These are phyloP conservation scores for Fusarium sp. DNA, from an alignment of 2,329 filamentous ascomycete genomes.

Conservation along the genomic window DNA sequence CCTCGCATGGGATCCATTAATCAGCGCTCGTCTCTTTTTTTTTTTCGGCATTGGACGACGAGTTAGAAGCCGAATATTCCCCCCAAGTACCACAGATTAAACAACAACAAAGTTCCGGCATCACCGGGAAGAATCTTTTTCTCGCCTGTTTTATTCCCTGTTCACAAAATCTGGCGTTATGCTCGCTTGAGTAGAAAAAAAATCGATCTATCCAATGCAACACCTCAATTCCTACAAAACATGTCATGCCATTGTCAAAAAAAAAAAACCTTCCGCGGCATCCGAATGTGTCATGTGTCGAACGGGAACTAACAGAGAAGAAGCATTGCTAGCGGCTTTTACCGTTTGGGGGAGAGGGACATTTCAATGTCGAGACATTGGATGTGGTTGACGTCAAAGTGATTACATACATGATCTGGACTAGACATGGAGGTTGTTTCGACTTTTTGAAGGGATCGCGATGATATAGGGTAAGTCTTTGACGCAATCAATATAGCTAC, in stretches of 20 bases:
- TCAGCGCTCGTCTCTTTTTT: not conserved
- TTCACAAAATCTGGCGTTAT: not conserved
- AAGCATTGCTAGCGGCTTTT: not conserved
- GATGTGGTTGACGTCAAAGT: conserved; percentile 37
- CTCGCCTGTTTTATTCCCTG: not conserved
- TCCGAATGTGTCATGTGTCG: conserved; percentile 26
- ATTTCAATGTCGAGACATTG: not conserved
- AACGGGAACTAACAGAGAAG: not conserved
- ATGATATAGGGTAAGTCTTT: not conserved
- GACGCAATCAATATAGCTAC: not conserved
- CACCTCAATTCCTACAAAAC: not conserved
- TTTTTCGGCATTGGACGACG: not conserved
- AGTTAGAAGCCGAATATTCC: not conserved
- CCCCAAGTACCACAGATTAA: not conserved
- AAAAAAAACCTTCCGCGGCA: conserved; percentile 13
- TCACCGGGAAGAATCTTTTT: not conserved
- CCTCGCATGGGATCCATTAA: not conserved
- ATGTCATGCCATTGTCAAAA: conserved; percentile 19
- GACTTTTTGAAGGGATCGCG: not conserved
- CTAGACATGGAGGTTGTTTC: conserved; percentile 8
- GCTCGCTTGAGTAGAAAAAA: not conserved
- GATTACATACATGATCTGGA: conserved; percentile 27
- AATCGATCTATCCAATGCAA: not conserved
- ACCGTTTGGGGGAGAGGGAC: not conserved
- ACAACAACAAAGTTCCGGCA: not conserved